Conservation (phyloP, 352 stramenopile genomes). For the Pythium phragmitis region DNA sequence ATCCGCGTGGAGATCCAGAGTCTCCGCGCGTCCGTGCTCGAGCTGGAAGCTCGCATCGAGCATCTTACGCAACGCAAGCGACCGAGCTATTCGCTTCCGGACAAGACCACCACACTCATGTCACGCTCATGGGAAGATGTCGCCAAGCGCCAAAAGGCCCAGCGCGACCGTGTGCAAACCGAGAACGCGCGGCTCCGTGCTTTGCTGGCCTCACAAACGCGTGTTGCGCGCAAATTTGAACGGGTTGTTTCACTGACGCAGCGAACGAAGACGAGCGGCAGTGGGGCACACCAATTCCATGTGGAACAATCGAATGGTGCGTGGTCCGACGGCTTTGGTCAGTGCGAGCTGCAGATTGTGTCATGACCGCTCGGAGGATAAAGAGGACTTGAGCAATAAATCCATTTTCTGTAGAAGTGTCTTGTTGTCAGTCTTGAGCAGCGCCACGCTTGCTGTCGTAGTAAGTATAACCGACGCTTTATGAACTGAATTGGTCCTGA, state of each 20-base stretch:
- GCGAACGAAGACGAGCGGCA: neutral
- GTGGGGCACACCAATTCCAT: no score
- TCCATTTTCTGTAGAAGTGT: no score
- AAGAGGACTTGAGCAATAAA: no score
- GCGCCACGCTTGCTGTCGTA: no score
- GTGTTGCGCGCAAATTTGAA: neutral
- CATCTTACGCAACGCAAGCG: neutral
- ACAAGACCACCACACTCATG: neutral
- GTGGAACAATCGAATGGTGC: no score
- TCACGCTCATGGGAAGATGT: neutral
- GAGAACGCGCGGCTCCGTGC: constrained; percentile 1
- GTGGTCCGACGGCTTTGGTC: no score
- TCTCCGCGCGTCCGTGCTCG: neutral
- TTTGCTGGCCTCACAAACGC: neutral
- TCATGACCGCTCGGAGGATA: no score
- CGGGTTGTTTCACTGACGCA: neutral
- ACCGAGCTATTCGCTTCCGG: neutral
- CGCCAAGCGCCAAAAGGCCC: neutral
- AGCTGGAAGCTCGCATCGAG: neutral
- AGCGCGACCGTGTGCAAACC: neutral
- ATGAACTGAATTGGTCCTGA: no score
- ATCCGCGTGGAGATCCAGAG: neutral
- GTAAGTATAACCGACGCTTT: no score
- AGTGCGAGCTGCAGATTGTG: no score
- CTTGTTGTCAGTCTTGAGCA: no score